phyloP scores from a whole-genome alignment of 139 green algal species.

The Limnomonas spitsbergensis region DNA sequence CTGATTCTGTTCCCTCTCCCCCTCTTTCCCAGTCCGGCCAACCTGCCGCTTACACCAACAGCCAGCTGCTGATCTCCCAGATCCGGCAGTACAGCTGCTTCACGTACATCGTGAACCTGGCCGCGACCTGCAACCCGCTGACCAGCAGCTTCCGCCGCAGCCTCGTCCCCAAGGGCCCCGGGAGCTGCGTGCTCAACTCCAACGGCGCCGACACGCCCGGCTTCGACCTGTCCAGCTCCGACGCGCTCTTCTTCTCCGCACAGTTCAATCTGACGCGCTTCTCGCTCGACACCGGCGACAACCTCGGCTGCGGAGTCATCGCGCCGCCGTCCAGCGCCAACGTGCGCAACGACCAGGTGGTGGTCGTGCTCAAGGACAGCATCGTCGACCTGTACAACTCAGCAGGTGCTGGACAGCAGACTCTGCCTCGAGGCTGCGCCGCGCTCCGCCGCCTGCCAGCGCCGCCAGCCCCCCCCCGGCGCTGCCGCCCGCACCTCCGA shows the following conservation, averaged over 20 bases:
- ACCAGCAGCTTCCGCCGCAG: background rate
- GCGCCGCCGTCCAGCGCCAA: background rate
- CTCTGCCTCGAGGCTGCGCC: background rate
- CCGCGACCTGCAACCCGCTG: background rate
- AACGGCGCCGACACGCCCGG: background rate
- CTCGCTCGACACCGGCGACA: background rate
- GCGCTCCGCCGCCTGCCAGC: background rate
- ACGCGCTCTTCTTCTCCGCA: background rate
- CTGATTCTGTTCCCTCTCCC: background rate
- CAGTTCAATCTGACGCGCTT: slow-evolving; percentile 6
- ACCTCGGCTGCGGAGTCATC: background rate
- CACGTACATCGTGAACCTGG: background rate
- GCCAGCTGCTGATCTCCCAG: background rate
- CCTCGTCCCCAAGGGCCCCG: background rate
- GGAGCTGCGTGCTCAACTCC: background rate
- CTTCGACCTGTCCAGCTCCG: background rate
- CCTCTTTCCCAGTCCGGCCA: background rate
- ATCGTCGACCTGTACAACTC: slow-evolving; percentile 9
- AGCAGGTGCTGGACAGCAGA: background rate
- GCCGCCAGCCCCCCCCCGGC: background rate
- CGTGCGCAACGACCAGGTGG: background rate
- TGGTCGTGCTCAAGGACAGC: background rate
- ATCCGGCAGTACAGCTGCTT: background rate
- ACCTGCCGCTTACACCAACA: slow-evolving; percentile 1
- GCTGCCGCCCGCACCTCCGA: background rate